Base-by-base conservation (phyloP, 345 rosid species). In the Eucalyptus erythrocorys region DNA sequence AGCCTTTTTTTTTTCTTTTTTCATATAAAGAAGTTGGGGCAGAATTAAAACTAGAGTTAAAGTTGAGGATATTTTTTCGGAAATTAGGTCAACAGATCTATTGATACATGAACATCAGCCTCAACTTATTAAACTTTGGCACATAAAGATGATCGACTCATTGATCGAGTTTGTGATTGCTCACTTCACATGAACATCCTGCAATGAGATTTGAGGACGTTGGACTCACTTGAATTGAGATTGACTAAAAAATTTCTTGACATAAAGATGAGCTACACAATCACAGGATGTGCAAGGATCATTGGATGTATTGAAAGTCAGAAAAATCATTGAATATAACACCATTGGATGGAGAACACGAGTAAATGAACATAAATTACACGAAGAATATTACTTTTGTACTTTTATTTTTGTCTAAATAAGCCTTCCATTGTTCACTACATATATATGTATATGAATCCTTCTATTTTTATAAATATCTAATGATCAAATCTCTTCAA, bases 1-100 rank as follows among this genome's bases (percentile, higher is more conserved):
- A 51, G 57, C 10, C 0, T 1, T 51, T 19, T 50, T 50, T 3
- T 48, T 48, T 12, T 13, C 19, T 7, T 1, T 51, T 17, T 43
- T 6, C 0, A 50, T 1, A 51, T 19, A 55, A 55, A 24, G 3
- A 24, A 55, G 3, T 55, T 24, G 6, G 1, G 30, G 61, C 61
- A 24, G 30, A 0, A 55, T 55, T 55, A 55, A 1, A 24, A 55
- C 0, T 55, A 24, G 13, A 24, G 61, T 0, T 24, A 24, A 55
- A 55, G 61, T 55, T 55, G 13, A 55, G 61, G 26, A 22, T 55
- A 24, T 2, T 24, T 55, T 45, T 55, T 24, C 22, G 30, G 27
- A 22, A 55, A 1, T 55, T 24, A 55, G 59, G 59, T 55, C 59
- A 55, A 22, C 27, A 55, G 12, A 21, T 22, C 27, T 50, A 21